Base-by-base conservation (phyloP, 768 basidiomycete genomes). In the Auriculariales sp. region DNA sequence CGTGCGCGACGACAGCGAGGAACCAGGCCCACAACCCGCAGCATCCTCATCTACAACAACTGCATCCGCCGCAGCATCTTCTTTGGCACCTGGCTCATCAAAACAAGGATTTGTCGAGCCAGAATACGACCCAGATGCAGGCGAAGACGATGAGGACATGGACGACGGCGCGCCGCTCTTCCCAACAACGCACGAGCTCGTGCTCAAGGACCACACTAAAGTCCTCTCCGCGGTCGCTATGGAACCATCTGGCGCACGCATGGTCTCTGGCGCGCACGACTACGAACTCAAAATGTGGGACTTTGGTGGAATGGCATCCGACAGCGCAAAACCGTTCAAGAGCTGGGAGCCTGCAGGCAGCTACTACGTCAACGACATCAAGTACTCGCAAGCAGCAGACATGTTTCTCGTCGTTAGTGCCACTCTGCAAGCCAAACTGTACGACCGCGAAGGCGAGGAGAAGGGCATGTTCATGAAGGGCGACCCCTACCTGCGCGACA, bases 231-330 rank as follows among this genome's bases (percentile, higher is more conserved):
- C 95, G 3, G 70, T 99, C 17, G 74, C 91, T 0, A 69, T 98
- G 44, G 95, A 99, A 65, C 88, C 92, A 5, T 88, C 93, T 19
- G 95, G 95, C 51, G 92, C 94, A 11, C 79, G 95, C 30, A 67
- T 99, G 28, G 66, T 88, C 15, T 86, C 89, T 7, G 95, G 95
- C 14, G 89, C 89, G 17, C 84, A 98, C 67, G 95, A 99, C 63
- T 98, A 98, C 61, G 95, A 99, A 65, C 82, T 85, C 65, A 98
- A 98, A 68, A 65, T 99, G 49, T 99, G 94, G 93, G 95, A 99
- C 66, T 98, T 98, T 65, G 94, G 94, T 57, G 95, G 95, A 14
- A 99, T 99, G 95, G 85, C 88, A 60, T 69, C 73, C 54, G 39
- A 48, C 36, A 69, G 79, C 55, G 81, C 83, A 65, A 89, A 89